These are phyloP conservation scores for Talaromyces sp. DNA, from an alignment of 2,329 filamentous ascomycete species.

Conservation along the genomic window DNA sequence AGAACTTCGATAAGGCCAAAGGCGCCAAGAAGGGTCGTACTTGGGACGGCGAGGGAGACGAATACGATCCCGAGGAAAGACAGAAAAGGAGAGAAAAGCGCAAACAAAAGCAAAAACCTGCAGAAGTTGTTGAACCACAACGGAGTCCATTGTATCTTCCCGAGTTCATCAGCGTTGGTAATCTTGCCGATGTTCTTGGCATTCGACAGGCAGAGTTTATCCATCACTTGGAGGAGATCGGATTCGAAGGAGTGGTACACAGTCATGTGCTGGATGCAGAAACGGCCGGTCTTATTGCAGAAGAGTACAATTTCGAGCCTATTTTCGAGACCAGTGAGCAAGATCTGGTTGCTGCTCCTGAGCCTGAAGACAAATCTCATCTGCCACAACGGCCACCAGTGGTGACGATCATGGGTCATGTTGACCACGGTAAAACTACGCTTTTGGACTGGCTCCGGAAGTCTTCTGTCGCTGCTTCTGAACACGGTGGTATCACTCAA, in stretches of 20 bases:
- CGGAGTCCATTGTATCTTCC: slow-evolving; percentile 71
- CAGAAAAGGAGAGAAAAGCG: slow-evolving; percentile 35
- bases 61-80: slow-evolving; percentile 37
- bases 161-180: slow-evolving; percentile 85
- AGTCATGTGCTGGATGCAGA: slow-evolving; percentile 89
- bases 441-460: slow-evolving; percentile 91
- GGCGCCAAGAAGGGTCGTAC: background rate
- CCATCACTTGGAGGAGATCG: slow-evolving; percentile 73
- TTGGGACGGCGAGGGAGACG: slow-evolving; percentile 28
- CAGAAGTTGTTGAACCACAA: slow-evolving; percentile 43
- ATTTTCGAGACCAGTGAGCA: slow-evolving; percentile 65
- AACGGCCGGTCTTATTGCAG: slow-evolving; percentile 82
- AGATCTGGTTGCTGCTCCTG: slow-evolving; percentile 71
- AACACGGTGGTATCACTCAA: slow-evolving; percentile 96
- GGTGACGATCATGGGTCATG: slow-evolving; percentile 98
- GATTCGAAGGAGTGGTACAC: slow-evolving; percentile 79
- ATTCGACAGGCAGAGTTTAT: slow-evolving; percentile 71
- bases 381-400: slow-evolving; percentile 81
- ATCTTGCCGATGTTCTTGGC: slow-evolving; percentile 72
- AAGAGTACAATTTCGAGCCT: slow-evolving; percentile 90
- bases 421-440: slow-evolving; percentile 98
- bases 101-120: slow-evolving; percentile 37
- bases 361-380: slow-evolving; percentile 63
- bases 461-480: slow-evolving; percentile 83
- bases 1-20: background rate